These are phyloP conservation scores for Macrolepiota albuminosa DNA, from an alignment of 768 basidiomycete genomes.

Conservation along the genomic window DNA sequence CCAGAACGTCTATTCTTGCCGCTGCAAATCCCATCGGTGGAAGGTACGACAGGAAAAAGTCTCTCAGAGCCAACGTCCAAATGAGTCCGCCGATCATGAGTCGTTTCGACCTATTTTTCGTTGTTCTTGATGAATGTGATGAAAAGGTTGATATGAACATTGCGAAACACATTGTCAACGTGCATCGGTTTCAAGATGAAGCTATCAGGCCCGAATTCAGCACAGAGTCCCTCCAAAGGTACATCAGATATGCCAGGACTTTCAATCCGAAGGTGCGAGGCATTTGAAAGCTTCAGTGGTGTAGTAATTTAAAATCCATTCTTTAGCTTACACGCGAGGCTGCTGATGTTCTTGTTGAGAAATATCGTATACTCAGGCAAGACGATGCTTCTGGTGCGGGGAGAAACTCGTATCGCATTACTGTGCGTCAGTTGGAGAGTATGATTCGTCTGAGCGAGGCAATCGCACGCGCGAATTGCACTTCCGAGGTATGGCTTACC, in stretches of 20 bases:
- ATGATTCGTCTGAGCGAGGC: constrained; percentile 98
- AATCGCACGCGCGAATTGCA: constrained; percentile 95
- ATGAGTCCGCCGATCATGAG: constrained; percentile 99
- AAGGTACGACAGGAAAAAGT: constrained; percentile 92
- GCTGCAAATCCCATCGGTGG: constrained; percentile 98
- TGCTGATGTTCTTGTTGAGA: constrained; percentile 89
- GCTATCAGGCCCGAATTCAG: constrained; percentile 97
- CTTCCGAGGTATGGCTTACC: constrained; percentile 62
- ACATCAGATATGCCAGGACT: constrained; percentile 95
- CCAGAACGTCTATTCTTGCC: constrained; percentile 94
- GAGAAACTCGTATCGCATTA: constrained; percentile 93
- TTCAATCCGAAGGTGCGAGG: constrained; percentile 88
- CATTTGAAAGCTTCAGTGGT: not conserved
- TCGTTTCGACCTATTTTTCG: constrained; percentile 96
- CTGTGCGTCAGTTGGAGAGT: constrained; percentile 95
- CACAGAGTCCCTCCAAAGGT: constrained; percentile 93
- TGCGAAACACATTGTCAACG: constrained; percentile 95
- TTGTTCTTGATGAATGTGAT: constrained; percentile 96
- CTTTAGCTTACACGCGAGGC: constrained; percentile 86
- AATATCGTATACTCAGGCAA: constrained; percentile 87
- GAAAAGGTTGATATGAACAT: constrained; percentile 90
- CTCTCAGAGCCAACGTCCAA: constrained; percentile 85
- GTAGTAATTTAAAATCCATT: not conserved
- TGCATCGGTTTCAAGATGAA: constrained; percentile 91
- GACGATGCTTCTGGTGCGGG: constrained; percentile 89